Conservation (phyloP, 371 early-diverging fungal species). For the Mortierella sp. region DNA sequence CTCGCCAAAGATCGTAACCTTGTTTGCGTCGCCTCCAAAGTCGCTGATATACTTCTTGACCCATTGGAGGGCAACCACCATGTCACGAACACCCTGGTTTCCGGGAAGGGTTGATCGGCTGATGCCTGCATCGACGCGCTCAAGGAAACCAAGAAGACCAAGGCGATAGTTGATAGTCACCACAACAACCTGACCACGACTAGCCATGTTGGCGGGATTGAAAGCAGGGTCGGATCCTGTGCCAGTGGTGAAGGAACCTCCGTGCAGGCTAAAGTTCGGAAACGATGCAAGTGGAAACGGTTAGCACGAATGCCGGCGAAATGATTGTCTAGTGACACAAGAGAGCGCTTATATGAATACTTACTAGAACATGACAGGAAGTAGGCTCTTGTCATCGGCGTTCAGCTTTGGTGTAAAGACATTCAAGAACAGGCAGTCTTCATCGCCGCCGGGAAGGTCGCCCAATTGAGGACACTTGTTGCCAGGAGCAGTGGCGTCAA, state of each 20-base stretch:
- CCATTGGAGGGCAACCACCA: slow-evolving; percentile 60
- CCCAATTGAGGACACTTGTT: slow-evolving; percentile 51
- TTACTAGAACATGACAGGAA: slow-evolving; percentile 58
- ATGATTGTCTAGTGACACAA: background rate
- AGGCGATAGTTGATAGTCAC: slow-evolving; percentile 63
- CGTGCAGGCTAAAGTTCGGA: slow-evolving; percentile 30
- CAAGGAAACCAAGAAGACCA: slow-evolving; percentile 61
- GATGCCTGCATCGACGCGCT: slow-evolving; percentile 50
- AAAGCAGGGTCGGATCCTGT: slow-evolving; percentile 53
- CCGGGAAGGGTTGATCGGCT: slow-evolving; percentile 41
- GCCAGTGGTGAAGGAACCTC: slow-evolving; percentile 53
- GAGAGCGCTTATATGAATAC: background rate
- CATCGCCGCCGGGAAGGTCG: slow-evolving; percentile 44
- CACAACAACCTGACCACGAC: slow-evolving; percentile 49
- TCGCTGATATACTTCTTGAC: slow-evolving; percentile 55
- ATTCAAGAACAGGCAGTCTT: slow-evolving; percentile 62
- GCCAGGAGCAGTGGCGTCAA: slow-evolving; percentile 46
- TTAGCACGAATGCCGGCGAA: too few relatives aligned
- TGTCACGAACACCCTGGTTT: slow-evolving; percentile 49
- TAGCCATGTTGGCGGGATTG: slow-evolving; percentile 50
- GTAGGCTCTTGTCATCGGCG: slow-evolving; percentile 40
- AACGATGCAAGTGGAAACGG: too few relatives aligned
- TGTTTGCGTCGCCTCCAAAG: slow-evolving; percentile 59
- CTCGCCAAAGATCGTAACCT: slow-evolving; percentile 60
- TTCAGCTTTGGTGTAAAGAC: slow-evolving; percentile 56